Base-by-base conservation (phyloP, 345 rosid species). In the Turritis glabra region DNA sequence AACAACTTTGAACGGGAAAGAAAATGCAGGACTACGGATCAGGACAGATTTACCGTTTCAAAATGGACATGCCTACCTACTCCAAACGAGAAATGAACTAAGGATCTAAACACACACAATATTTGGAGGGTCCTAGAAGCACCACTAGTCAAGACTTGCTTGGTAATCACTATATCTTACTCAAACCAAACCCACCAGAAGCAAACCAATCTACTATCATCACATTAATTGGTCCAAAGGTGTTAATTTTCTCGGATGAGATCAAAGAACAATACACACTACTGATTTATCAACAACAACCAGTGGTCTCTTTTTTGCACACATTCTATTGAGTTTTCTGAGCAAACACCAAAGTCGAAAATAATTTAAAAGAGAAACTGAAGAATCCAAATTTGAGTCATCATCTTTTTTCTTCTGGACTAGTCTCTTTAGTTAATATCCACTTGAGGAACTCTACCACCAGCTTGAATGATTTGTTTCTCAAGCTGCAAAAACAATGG, bases 401-500 rank as follows among this genome's bases (percentile, higher is more conserved):
- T 74, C 58, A 43, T 44, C 27, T 15, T 52, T 2, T 29, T 66
- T 66, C 46, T 64, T 53, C 35, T 51, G 30, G 68, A 27, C 62
- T 62, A 41, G 56, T 73, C 77, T 54, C 67, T 21, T 65, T 53
- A 60, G 56, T 76, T 69, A 67, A 76, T 69, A 55, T 69, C 70
- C 71, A 76, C 71, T 35, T 62, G 75, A 32, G 80, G 75, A 61
- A 76, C 70, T 43, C 2, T 69, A 10, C 80, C 80, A 62, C 80
- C 80, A 69, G 80, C 80, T 69, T 76, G 71, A 18, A 76, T 6
- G 52, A 76, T 76, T 27, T 76, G 80, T 76, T 70, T 69, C 58
- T 76, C 80, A 44, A 76, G 71, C 80, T 76, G 60, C 75, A 76
- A 48, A 25, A 51, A 27, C 60, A 67, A 55, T 40, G 1, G 18